A percentile compares a stretch with the other conserved stretches of the same genome.
Evolutionary conservation across 208 protist genomes (phyloP).

Genomic region (Leishmania gerbilli): DNA sequence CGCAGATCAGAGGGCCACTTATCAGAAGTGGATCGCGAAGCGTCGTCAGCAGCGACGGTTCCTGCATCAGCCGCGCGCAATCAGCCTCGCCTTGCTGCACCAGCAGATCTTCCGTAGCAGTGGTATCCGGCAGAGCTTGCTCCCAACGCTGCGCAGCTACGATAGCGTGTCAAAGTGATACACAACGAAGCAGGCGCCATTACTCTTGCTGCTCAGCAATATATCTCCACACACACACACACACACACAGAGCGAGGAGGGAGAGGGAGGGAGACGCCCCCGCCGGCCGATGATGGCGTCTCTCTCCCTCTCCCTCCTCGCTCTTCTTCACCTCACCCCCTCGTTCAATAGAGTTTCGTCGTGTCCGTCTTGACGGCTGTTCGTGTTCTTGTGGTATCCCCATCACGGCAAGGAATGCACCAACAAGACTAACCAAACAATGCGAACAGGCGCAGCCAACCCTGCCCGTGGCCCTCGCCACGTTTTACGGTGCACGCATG

Average conservation of each 20-base stretch:
- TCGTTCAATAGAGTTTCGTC: neutral
- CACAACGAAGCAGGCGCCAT: neutral
- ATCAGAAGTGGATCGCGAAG: constrained; percentile 55
- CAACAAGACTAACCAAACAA: neutral
- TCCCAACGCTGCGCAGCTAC: constrained; percentile 84
- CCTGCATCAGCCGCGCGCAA: constrained; percentile 52
- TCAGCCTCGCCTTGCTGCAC: constrained; percentile 78
- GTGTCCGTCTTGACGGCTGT: neutral
- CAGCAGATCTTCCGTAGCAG: constrained; percentile 87
- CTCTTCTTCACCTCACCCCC: neutral
- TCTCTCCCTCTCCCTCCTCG: neutral
- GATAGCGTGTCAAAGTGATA: constrained; percentile 81
- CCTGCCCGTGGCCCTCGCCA: neutral
- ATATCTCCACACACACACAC: neutral
- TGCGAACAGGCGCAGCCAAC: neutral
- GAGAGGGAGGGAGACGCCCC: neutral
- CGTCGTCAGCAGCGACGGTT: constrained; percentile 65
- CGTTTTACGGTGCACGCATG: neutral
- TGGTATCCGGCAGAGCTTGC: constrained; percentile 71
- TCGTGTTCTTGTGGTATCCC: too few species aligned
- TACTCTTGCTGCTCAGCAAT: neutral
- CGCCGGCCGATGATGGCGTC: neutral
- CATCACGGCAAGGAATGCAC: neutral
- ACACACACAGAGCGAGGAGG: neutral
- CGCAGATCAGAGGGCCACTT: constrained; percentile 53